These are phyloP conservation scores for Cadophora sp. DNA, from an alignment of 2,329 filamentous ascomycete species.

Conservation along the genomic window DNA sequence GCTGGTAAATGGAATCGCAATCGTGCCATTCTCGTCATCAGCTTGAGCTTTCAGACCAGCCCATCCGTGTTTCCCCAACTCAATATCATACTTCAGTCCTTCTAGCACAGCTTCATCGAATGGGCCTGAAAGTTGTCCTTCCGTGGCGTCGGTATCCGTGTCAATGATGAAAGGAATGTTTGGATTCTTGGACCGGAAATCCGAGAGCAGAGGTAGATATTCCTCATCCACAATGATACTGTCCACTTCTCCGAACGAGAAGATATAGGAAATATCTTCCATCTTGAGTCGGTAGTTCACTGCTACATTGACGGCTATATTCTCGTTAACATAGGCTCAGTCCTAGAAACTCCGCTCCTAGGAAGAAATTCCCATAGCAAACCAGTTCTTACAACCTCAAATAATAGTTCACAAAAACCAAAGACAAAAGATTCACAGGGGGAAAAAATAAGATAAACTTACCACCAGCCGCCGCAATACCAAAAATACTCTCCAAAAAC, in stretches of 20 bases:
- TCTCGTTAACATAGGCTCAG: background rate
- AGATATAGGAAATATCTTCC: constrained; percentile 90
- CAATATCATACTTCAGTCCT: constrained; percentile 74
- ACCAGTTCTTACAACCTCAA: background rate
- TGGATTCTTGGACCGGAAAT: constrained; percentile 66
- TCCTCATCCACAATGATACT: constrained; percentile 87
- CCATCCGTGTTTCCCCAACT: constrained; percentile 77
- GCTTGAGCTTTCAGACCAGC: constrained; percentile 71
- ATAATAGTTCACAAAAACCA: background rate
- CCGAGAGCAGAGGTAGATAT: constrained; percentile 72
- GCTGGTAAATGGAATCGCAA: constrained; percentile 92
- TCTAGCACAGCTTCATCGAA: constrained; percentile 86
- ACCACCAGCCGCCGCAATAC: constrained; percentile 77
- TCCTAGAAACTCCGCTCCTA: background rate
- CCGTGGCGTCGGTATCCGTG: constrained; percentile 77
- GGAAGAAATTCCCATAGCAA: background rate
- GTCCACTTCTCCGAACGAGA: constrained; percentile 86
- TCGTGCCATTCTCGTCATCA: constrained; percentile 77
- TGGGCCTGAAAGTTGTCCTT: constrained; percentile 76
- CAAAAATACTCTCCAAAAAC: constrained; percentile 90
- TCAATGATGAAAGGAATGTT: constrained; percentile 79
- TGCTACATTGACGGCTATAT: constrained; percentile 70
- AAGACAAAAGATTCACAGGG: background rate
- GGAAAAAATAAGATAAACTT: background rate
- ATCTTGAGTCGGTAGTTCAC: constrained; percentile 79